phyloP scores from a whole-genome alignment of 1,139 yeast species.

The Torulaspora pretoriensis region DNA sequence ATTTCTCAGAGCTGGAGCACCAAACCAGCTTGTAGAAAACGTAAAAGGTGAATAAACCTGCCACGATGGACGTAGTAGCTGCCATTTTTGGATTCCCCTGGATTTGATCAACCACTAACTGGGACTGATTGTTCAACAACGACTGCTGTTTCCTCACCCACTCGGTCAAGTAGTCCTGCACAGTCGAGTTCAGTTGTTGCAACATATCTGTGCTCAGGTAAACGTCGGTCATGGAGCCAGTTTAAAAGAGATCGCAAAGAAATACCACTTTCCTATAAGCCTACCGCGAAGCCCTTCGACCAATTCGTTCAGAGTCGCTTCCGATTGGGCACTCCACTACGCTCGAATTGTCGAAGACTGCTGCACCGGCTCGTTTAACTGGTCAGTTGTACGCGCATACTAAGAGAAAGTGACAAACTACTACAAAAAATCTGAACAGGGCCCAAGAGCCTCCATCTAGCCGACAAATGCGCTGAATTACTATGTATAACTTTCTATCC shows the following conservation, averaged over 20 bases:
- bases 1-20: constrained; percentile 22
- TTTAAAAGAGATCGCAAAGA: background rate
- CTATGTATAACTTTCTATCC: constrained; percentile 4
- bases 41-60: constrained; percentile 21
- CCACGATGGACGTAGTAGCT: constrained; percentile 22
- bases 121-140: constrained; percentile 18
- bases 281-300: background rate
- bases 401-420: background rate
- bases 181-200: constrained; percentile 29
- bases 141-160: constrained; percentile 22
- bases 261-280: background rate
- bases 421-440: background rate
- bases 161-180: constrained; percentile 21
- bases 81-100: constrained; percentile 17
- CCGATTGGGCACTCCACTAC: constrained; percentile 1
- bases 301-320: constrained; percentile 2
- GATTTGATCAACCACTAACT: constrained; percentile 17
- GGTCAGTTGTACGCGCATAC: constrained; percentile 2
- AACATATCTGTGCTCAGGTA: constrained; percentile 28
- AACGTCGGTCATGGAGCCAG: constrained; percentile 21
- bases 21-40: constrained; percentile 24
- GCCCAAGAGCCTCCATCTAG: background rate
- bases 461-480: background rate
- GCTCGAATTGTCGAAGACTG: background rate
- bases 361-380: constrained; percentile 5